Evolutionary conservation across 148 eudicot genomes (phyloP), one percentile per base, ranked within the genome.

Genomic region (Nepenthes mirabilis): DNA sequence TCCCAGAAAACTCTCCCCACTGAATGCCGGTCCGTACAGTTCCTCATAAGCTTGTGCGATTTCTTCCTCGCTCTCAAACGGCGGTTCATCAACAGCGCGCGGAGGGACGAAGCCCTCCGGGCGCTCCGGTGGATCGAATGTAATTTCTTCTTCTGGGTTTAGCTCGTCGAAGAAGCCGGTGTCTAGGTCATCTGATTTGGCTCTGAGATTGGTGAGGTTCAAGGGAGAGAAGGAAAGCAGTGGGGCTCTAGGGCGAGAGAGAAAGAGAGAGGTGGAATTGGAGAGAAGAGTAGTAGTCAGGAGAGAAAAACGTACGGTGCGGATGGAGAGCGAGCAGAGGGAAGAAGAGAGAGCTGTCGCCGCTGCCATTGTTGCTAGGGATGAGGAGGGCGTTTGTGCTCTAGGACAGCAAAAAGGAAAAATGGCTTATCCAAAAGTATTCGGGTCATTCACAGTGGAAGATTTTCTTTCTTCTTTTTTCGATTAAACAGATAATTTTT

Each of bases 21-120:
- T 91, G 34, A 81, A 91, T 1, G 80, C 98, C 0, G 94, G 83
- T 0, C 94, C 98, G 68, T 91, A 91, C 5, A 91, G 71, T 71
- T 88, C 94, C 66, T 91, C 98, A 37, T 79, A 91, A 1, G 94
- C 96, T n/a, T 53, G 14, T 1, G 88, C 88, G 2, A 23, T 23
- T 23, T 23, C 86, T 1, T 85, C 94, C 33, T 91, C 96, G 0
- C 80, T 23, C 63, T 88, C 94, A 4, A 69, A 52, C 0, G 95
- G 91, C 23, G 80, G 83, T 9, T 91, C 97, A 37, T 91, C 97
- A 51, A 91, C 72, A 11, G 82, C 58, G 1, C 84, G 81, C 0
- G 89, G 87, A 0, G 79, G 56, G 33, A 71, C 54, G 62, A 67
- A 91, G 55, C 70, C 93, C 1, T 91, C 95, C 1, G 95, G 95